Conservation (phyloP, 768 basidiomycete genomes). For the Scleroderma citrinum region DNA sequence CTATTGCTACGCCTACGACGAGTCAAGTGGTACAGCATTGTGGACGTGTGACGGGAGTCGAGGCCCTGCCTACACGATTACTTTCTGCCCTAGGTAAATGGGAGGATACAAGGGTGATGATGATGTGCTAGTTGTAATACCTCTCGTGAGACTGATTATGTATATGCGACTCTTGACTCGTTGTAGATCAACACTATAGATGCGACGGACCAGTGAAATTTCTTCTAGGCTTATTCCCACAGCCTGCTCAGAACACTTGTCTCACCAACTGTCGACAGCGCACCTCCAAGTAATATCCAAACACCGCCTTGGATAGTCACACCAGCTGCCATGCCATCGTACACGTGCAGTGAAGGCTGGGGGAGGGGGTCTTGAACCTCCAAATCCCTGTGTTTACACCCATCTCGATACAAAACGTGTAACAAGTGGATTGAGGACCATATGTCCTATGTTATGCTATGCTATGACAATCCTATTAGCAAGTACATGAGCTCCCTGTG, state of each 20-base stretch:
- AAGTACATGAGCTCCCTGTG: no score
- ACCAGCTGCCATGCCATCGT: constrained; percentile 70
- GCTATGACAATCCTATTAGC: no score
- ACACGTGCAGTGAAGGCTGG: constrained; percentile 77
- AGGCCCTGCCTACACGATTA: constrained; percentile 40
- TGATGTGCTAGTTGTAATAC: neutral
- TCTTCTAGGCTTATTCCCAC: constrained; percentile 35
- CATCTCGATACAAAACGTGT: constrained; percentile 40
- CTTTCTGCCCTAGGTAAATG: constrained; percentile 30
- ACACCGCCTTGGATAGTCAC: constrained; percentile 71
- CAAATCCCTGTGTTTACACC: constrained; percentile 71
- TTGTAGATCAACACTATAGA: no score
- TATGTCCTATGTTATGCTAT: no score
- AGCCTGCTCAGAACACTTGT: constrained; percentile 59
- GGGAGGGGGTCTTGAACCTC: constrained; percentile 41
- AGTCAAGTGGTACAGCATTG: constrained; percentile 39
- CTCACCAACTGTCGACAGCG: constrained; percentile 25
- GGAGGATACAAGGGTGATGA: neutral
- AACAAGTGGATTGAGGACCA: no score
- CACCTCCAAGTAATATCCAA: constrained; percentile 49
- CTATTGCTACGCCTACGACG: constrained; percentile 50
- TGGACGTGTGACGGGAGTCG: constrained; percentile 35
- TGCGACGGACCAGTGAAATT: neutral
- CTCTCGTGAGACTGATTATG: neutral
- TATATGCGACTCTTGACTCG: no score